Conservation (phyloP, 1,284 basidiomycete species). For the Anthracocystis setariae region DNA sequence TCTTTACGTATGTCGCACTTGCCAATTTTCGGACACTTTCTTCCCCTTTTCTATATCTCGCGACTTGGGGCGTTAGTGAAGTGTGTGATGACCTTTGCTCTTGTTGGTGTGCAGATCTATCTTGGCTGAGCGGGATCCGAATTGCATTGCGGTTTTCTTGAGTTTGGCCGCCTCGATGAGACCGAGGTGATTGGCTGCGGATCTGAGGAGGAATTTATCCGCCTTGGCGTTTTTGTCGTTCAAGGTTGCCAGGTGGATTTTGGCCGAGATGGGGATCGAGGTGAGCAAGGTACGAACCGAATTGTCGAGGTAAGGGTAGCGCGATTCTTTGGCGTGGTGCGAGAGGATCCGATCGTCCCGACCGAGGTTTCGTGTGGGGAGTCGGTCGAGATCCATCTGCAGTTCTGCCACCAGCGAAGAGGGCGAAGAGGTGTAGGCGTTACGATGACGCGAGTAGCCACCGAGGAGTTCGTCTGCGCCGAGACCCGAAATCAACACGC, state of each 20-base stretch:
- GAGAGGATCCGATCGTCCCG: constrained; percentile 92
- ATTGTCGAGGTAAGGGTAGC: constrained; percentile 61
- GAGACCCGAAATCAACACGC: constrained; percentile 87
- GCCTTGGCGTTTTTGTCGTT: constrained; percentile 72
- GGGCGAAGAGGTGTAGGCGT: constrained; percentile 72
- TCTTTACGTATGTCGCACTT: background rate
- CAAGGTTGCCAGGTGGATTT: constrained; percentile 73
- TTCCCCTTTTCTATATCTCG: constrained; percentile 1
- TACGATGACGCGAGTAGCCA: constrained; percentile 89
- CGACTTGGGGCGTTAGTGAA: background rate
- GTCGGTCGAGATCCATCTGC: constrained; percentile 89
- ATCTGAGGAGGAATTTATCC: constrained; percentile 85
- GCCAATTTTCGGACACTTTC: constrained; percentile 16
- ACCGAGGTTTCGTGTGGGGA: constrained; percentile 88
- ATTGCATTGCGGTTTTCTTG: constrained; percentile 96
- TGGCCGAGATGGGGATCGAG: constrained; percentile 79
- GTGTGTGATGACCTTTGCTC: constrained; percentile 62
- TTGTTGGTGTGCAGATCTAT: constrained; percentile 74
- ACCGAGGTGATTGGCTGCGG: constrained; percentile 37
- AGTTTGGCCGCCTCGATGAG: constrained; percentile 72
- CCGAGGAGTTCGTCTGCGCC: constrained; percentile 95
- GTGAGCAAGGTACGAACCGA: constrained; percentile 70
- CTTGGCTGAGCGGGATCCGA: constrained; percentile 87
- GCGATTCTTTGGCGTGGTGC: constrained; percentile 84
- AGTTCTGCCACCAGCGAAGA: constrained; percentile 81